Evolutionary conservation across 2,329 filamentous ascomycete genomes (phyloP).

Genomic region (Trichoderma aggressivum): DNA sequence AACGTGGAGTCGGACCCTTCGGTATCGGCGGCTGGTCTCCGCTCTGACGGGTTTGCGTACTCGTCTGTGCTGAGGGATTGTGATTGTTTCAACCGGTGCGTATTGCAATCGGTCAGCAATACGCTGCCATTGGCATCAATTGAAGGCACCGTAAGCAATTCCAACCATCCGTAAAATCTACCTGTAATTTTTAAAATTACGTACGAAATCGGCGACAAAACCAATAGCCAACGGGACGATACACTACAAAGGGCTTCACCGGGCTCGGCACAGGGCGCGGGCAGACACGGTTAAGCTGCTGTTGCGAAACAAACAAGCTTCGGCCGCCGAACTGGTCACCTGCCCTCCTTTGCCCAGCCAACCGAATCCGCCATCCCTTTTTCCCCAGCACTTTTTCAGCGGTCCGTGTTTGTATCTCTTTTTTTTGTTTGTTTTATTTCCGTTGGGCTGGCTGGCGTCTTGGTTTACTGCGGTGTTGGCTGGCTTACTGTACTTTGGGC

Average conservation of each 20-base stretch:
- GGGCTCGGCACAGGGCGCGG: slow-evolving; percentile 11
- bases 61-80: too few relatives aligned
- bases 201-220: neutral
- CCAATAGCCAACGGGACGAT: neutral
- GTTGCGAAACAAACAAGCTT: neutral
- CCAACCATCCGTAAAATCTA: too few relatives aligned
- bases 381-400: neutral
- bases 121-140: too few relatives aligned
- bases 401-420: neutral
- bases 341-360: neutral
- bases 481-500: neutral
- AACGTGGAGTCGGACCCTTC: neutral
- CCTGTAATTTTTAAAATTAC: neutral
- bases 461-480: neutral
- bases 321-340: neutral
- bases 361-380: neutral
- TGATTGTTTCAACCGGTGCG: too few relatives aligned
- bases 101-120: too few relatives aligned
- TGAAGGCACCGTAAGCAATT: too few relatives aligned
- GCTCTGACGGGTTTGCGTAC: neutral
- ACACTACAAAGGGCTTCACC: neutral
- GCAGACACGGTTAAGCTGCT: slow-evolving; percentile 1
- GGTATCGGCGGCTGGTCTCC: slow-evolving; percentile 3
- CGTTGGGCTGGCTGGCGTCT: neutral
- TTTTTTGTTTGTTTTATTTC: neutral